Evolutionary conservation across 1,284 basidiomycete genomes (phyloP).

Genomic region (Pseudozyma hubeiensis): DNA sequence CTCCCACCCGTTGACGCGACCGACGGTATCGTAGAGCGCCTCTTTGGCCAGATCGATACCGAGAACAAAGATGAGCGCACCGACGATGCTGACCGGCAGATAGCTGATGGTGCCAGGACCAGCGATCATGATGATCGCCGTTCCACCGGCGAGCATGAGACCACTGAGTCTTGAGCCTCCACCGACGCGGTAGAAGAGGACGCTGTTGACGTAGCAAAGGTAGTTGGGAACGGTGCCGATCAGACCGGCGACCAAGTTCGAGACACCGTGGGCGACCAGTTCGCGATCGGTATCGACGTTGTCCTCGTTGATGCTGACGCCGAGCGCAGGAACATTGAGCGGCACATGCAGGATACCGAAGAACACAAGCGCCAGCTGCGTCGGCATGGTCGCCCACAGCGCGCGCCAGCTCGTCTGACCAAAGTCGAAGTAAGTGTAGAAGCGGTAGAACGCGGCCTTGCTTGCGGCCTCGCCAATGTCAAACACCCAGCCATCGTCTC

Average conservation of each 20-base stretch:
- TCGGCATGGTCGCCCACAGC: constrained; percentile 70
- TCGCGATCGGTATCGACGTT: constrained; percentile 93
- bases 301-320: constrained; percentile 90
- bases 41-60: constrained; percentile 93
- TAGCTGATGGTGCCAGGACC: constrained; percentile 75
- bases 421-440: constrained; percentile 68
- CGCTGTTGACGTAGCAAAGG: constrained; percentile 70
- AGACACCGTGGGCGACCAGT: constrained; percentile 90
- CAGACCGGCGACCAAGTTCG: constrained; percentile 84
- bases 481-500: constrained; percentile 87
- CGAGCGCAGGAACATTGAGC: constrained; percentile 80
- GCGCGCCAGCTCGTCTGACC: constrained; percentile 61
- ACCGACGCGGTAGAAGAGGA: constrained; percentile 87
- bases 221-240: constrained; percentile 79
- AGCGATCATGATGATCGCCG: constrained; percentile 79
- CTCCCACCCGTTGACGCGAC: constrained; percentile 76
- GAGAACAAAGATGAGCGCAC: constrained; percentile 91
- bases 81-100: constrained; percentile 71
- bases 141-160: constrained; percentile 84
- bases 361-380: constrained; percentile 75
- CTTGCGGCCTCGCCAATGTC: constrained; percentile 74
- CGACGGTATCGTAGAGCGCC: constrained; percentile 93
- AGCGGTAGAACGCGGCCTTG: constrained; percentile 65
- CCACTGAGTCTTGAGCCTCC: constrained; percentile 86
- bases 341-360: constrained; percentile 91